A percentile compares a stretch with the other conserved stretches of the same genome.
phyloP scores from a whole-genome alignment of 2,329 filamentous ascomycete genomes.

The Metarhizium robertsii region DNA sequence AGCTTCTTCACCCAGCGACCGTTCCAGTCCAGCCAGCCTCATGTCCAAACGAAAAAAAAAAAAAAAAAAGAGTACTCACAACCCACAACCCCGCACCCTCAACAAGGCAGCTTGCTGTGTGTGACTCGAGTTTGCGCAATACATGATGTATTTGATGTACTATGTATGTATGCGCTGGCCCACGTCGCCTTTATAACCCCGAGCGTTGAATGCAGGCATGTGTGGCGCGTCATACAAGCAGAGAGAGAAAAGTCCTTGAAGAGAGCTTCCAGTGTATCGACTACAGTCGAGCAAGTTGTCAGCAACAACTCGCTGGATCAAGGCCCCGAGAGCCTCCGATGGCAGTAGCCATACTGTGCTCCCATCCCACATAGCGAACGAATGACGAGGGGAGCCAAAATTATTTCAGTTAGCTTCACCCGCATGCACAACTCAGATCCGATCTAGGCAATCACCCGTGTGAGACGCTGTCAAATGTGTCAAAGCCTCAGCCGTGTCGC shows the following conservation, averaged over 20 bases:
- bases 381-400: too few species aligned
- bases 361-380: too few species aligned
- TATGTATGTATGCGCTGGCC: neutral
- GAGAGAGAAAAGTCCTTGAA: too few species aligned
- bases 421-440: neutral
- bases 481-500: neutral
- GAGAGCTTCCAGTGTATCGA: too few species aligned
- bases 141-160: neutral
- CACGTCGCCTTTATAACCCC: neutral
- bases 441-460: neutral
- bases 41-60: neutral
- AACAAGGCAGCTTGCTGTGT: neutral
- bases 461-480: neutral
- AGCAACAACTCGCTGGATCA: too few species aligned
- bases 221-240: too few species aligned
- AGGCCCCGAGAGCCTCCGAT: too few species aligned
- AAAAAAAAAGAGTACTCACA: neutral
- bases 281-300: too few species aligned
- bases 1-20: too few species aligned
- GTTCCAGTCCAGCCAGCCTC: neutral
- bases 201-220: neutral
- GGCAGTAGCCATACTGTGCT: too few species aligned
- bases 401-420: neutral
- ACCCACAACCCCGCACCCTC: neutral
- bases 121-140: neutral